These are phyloP conservation scores for Alternaria atra DNA, from an alignment of 2,329 filamentous ascomycete genomes.

Conservation along the genomic window DNA sequence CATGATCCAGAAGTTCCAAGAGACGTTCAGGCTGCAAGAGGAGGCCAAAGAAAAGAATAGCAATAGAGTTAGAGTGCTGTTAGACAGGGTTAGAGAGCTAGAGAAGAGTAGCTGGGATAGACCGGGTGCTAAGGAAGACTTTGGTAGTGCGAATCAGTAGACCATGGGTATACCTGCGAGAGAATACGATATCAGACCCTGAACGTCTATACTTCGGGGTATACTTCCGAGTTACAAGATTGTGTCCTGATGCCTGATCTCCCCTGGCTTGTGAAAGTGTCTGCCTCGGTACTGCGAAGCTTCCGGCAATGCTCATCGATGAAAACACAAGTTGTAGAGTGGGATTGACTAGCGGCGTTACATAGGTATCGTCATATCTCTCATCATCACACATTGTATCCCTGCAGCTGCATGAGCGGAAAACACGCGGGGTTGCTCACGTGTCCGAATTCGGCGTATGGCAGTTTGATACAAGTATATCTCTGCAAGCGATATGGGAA, in stretches of 20 bases:
- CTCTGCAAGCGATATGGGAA: background rate
- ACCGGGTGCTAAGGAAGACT: slow-evolving; percentile 74
- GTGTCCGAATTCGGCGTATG: background rate
- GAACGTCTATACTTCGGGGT: background rate
- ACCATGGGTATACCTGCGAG: background rate
- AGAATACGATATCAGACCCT: background rate
- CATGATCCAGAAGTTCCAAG: slow-evolving; percentile 67
- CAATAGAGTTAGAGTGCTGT: slow-evolving; percentile 63
- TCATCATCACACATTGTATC: background rate
- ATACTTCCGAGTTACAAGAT: background rate
- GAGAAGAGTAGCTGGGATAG: slow-evolving; percentile 80
- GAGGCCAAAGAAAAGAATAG: slow-evolving; percentile 63
- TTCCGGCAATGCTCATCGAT: background rate
- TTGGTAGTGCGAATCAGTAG: slow-evolving; percentile 49
- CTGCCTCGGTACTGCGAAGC: background rate
- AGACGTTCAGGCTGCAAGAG: slow-evolving; percentile 70
- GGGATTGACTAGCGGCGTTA: background rate
- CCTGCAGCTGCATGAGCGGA: slow-evolving; percentile 1
- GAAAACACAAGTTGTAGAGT: slow-evolving; percentile 5
- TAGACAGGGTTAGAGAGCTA: slow-evolving; percentile 60
- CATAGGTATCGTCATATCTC: slow-evolving; percentile 5
- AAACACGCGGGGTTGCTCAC: slow-evolving; percentile 15
- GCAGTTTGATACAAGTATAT: background rate
- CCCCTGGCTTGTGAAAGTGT: background rate
- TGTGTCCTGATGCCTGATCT: background rate